Evolutionary conservation across 2,329 filamentous ascomycete species (phyloP), one percentile per base, ranked within the genome.

Genomic region (Mariannaea elegans): DNA sequence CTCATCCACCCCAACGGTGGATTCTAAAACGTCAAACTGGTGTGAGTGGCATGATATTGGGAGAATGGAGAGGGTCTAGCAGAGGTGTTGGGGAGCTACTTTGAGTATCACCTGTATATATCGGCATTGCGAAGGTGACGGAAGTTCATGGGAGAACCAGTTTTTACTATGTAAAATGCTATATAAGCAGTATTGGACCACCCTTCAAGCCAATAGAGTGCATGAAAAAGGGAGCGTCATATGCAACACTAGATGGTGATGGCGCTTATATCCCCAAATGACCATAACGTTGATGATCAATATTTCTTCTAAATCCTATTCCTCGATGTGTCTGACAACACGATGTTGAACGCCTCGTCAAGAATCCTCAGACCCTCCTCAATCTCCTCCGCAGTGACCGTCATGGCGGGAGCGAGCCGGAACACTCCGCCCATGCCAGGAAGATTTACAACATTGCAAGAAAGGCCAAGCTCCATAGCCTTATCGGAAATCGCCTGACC

Each of bases 1-100:
- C 75, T 89, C 59, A 87, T 90, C 58, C 87, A 89, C 69, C 87
- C 87, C 0, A 90, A 90, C 62, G 87, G 87, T 4, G 72, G 65
- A 2, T 73, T 73, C 16, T 59, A 53, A 34, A 23, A 31, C 36
- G 27, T 13, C 10, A 29, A n/a, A 9, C 7, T 10, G 8, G 42
- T 6, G 13, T 31, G 18, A 6, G 32, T 46, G 21, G 52, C n/a
- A 34, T n/a, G 21, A 53, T 14, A 16, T 32, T 27, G 36, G 32
- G 4, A n/a, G n/a, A n/a, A n/a, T n/a, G n/a, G n/a, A n/a, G 31
- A 57, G 41, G n/a, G 6, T 23, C 36, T 1, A 36, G 36, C 24
- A 16, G 44, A 23, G 13, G 19, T 23, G 16, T 23, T 53, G 7
- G 44, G 21, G 27, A 21, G 27, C 19, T 49, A 7, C 13, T 7